Conservation (phyloP, 106 monocot genomes). For the Dioscorea dumetorum region DNA sequence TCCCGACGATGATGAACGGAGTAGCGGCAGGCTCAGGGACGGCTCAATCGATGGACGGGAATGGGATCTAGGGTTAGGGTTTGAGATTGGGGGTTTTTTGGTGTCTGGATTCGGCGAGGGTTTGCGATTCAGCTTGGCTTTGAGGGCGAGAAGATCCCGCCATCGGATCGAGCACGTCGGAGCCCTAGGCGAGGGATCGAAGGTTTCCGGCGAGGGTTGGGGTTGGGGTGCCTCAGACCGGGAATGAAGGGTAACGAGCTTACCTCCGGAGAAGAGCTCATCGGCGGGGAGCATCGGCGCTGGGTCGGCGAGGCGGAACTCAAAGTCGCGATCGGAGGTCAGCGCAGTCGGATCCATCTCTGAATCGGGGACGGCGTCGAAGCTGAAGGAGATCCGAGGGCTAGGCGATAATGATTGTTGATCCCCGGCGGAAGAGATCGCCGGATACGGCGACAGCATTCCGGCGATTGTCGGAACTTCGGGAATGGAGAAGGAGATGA, state of each 20-base stretch:
- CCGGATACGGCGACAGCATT: conserved; percentile 12
- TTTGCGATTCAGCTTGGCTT: background rate
- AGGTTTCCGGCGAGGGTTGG: conserved; percentile 16
- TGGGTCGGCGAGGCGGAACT: conserved; percentile 64
- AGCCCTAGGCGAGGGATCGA: conserved; percentile 62
- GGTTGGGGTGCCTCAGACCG: too few relatives aligned
- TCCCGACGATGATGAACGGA: conserved; percentile 59
- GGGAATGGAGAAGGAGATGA: background rate
- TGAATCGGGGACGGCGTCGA: conserved; percentile 11
- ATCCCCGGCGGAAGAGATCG: conserved; percentile 8
- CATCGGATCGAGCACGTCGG: conserved; percentile 66
- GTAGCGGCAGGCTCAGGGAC: conserved; percentile 49
- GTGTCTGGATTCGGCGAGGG: conserved; percentile 1
- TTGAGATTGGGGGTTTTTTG: conserved; percentile 37
- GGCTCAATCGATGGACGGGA: conserved; percentile 34
- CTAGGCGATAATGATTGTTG: conserved; percentile 11
- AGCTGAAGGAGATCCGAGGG: conserved; percentile 46
- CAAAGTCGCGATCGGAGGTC: conserved; percentile 40
- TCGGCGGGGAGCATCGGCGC: conserved; percentile 67
- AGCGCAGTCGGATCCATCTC: too few relatives aligned
- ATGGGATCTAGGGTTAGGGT: conserved; percentile 6
- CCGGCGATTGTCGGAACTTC: conserved; percentile 37
- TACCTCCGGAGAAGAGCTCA: conserved; percentile 86
- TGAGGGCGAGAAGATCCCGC: conserved; percentile 46
- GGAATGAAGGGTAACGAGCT: conserved; percentile 65